phyloP scores from a whole-genome alignment of 495 filamentous ascomycete species.

The Talaromyces liani region DNA sequence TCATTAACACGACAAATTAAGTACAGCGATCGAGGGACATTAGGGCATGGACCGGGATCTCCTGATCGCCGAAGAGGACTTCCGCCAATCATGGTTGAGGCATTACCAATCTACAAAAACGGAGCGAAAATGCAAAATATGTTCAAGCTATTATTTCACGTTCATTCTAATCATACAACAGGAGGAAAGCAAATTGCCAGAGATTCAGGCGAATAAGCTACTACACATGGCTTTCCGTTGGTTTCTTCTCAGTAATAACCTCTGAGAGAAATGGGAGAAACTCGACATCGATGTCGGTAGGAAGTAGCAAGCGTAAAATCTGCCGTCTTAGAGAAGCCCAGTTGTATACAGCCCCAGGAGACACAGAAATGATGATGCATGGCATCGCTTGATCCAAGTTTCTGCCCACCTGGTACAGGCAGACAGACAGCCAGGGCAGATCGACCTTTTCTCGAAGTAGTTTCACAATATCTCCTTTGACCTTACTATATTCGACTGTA shows the following conservation, averaged over 20 bases:
- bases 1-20: not conserved
- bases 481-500: not conserved
- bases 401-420: not conserved
- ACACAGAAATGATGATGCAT: not conserved
- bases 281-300: not conserved
- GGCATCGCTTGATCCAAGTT: not conserved
- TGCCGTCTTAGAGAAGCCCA: not conserved
- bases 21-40: not conserved
- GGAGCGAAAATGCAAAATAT: not conserved
- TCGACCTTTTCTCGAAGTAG: not conserved
- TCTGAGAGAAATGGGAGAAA: not conserved
- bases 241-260: not conserved
- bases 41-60: not conserved
- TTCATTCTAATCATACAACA: not conserved
- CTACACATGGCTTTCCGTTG: not conserved
- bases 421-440: not conserved
- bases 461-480: not conserved
- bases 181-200: not conserved
- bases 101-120: slow-evolving; percentile 1
- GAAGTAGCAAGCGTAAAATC: not conserved
- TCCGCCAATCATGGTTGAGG: not conserved
- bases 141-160: not conserved
- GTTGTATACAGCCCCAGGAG: not conserved
- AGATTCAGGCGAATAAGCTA: not conserved
- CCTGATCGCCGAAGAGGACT: not conserved